phyloP scores from a whole-genome alignment of 306 rosid genomes.

The Trifolium fragiferum region DNA sequence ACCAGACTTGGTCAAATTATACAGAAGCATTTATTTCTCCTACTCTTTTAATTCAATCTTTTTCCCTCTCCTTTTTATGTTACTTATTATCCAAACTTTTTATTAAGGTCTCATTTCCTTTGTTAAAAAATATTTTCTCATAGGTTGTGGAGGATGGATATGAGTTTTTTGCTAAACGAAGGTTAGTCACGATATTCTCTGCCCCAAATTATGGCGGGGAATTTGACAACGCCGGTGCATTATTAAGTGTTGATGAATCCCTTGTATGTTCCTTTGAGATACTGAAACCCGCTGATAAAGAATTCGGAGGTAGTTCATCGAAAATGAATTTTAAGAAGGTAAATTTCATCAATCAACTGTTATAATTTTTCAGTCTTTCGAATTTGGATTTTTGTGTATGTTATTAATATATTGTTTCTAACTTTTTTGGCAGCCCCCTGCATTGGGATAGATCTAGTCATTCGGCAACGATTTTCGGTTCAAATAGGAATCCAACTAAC shows the following conservation, averaged over 20 bases:
- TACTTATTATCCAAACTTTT: conserved; percentile 23
- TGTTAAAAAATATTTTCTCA: not conserved
- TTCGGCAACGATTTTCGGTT: conserved; percentile 47
- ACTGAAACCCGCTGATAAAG: conserved; percentile 66
- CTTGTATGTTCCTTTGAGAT: conserved; percentile 82
- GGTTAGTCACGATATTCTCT: conserved; percentile 84
- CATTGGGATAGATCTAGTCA: conserved; percentile 55
- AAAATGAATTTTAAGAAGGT: conserved; percentile 65
- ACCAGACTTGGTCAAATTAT: conserved; percentile 4
- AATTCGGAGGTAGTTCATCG: conserved; percentile 54
- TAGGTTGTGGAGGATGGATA: conserved; percentile 96
- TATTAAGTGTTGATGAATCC: conserved; percentile 75
- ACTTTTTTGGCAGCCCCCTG: conserved; percentile 64
- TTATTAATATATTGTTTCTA: conserved; percentile 2
- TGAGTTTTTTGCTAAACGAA: conserved; percentile 76
- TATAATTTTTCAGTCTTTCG: not conserved
- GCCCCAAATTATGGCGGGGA: conserved; percentile 94
- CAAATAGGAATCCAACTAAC: conserved; percentile 46
- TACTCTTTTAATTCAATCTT: not conserved
- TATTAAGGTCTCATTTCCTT: conserved; percentile 15
- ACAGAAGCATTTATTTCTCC: not conserved
- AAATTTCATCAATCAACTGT: conserved; percentile 21
- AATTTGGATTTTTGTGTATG: conserved; percentile 5
- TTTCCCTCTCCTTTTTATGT: not conserved
- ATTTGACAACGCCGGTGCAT: conserved; percentile 83